phyloP scores from a whole-genome alignment of 2,329 filamentous ascomycete genomes.

The Bisporella sp. region DNA sequence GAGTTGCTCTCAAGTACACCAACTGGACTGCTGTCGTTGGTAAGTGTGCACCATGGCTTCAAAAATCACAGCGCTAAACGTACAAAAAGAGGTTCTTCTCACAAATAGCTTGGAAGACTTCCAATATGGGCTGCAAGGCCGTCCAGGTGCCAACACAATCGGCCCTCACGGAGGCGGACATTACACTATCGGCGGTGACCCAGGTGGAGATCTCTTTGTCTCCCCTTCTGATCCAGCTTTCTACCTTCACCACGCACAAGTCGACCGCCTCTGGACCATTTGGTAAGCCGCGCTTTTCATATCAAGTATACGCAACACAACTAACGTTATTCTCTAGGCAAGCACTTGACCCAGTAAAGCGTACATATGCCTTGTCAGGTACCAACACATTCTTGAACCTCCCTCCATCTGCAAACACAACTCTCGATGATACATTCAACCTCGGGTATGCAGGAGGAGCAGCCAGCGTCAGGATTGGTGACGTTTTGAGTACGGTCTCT shows the following conservation, averaged over 20 bases:
- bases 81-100: slow-evolving; percentile 28
- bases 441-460: slow-evolving; percentile 18
- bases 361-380: slow-evolving; percentile 24
- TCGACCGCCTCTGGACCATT: slow-evolving; percentile 41
- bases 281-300: slow-evolving; percentile 33
- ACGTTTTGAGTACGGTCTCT: slow-evolving; percentile 35
- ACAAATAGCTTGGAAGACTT: slow-evolving; percentile 31
- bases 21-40: slow-evolving; percentile 21
- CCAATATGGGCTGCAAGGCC: slow-evolving; percentile 39
- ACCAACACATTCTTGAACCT: slow-evolving; percentile 37
- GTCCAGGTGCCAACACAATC: slow-evolving; percentile 26
- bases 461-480: slow-evolving; percentile 20
- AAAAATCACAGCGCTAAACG: too few species aligned
- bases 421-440: slow-evolving; percentile 32
- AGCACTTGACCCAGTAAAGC: slow-evolving; percentile 30
- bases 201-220: slow-evolving; percentile 38
- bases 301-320: too few species aligned
- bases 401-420: slow-evolving; percentile 35
- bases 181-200: slow-evolving; percentile 38
- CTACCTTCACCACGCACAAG: slow-evolving; percentile 38
- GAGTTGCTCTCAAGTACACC: slow-evolving; percentile 30
- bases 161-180: slow-evolving; percentile 36
- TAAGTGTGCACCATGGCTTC: too few species aligned
- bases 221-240: slow-evolving; percentile 40
- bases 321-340: too few species aligned